phyloP scores from a whole-genome alignment of 495 filamentous ascomycete genomes.

The Evernia prunastri region DNA sequence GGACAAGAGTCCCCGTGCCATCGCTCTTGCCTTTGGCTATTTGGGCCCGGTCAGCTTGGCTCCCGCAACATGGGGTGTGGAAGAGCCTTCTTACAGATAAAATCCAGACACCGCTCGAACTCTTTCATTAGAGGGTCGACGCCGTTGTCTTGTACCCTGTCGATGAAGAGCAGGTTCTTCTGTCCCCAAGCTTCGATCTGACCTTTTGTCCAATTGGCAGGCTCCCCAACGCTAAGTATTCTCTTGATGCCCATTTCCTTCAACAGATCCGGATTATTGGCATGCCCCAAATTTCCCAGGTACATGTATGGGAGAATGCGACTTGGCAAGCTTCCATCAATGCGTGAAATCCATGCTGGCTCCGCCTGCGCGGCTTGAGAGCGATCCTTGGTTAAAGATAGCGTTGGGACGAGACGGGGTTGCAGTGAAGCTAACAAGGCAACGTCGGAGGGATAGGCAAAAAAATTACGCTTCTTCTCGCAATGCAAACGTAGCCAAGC shows the following conservation, averaged over 20 bases:
- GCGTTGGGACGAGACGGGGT: slow-evolving; percentile 55
- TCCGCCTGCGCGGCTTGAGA: slow-evolving; percentile 36
- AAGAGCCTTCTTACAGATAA: slow-evolving; percentile 65
- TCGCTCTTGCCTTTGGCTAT: slow-evolving; percentile 68
- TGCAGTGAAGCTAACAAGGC: slow-evolving; percentile 69
- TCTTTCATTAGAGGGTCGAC: slow-evolving; percentile 86
- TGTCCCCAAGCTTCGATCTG: slow-evolving; percentile 61
- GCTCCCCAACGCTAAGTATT: slow-evolving; percentile 91
- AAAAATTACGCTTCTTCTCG: slow-evolving; percentile 81
- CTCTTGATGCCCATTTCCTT: slow-evolving; percentile 73
- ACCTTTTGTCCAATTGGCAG: slow-evolving; percentile 66
- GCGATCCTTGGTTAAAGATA: slow-evolving; percentile 22
- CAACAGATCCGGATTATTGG: slow-evolving; percentile 84
- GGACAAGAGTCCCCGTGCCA: slow-evolving; percentile 82
- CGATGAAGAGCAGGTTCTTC: slow-evolving; percentile 71
- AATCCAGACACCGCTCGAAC: slow-evolving; percentile 79
- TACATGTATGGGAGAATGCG: slow-evolving; percentile 92
- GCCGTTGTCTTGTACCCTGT: slow-evolving; percentile 90
- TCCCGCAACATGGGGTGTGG: background rate
- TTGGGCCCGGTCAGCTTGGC: background rate
- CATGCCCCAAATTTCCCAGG: slow-evolving; percentile 83
- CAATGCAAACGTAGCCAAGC: slow-evolving; percentile 86
- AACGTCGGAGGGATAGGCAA: slow-evolving; percentile 88
- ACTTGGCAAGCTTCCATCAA: slow-evolving; percentile 88
- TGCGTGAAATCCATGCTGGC: slow-evolving; percentile 72